Percentiles rank a stretch among this genome's conserved stretches.
These are phyloP conservation scores for Fusarium incarnatum DNA, from an alignment of 2,329 filamentous ascomycete genomes.

Conservation along the genomic window DNA sequence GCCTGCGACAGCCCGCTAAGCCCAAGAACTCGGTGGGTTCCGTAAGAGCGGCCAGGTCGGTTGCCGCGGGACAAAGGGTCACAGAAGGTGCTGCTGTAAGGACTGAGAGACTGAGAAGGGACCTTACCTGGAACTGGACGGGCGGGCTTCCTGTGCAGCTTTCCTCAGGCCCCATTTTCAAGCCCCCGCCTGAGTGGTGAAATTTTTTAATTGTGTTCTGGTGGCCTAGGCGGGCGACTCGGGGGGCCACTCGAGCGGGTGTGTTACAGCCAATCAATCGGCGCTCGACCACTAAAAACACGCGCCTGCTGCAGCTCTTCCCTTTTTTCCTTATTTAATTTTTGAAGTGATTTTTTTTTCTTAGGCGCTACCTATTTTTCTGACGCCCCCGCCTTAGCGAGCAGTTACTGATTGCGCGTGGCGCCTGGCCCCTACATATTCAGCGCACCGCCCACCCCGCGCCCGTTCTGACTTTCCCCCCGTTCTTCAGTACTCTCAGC, in stretches of 20 bases:
- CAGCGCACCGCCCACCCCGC: slow-evolving; percentile 52
- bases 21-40: background rate
- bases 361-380: slow-evolving; percentile 37
- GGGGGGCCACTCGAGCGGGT: slow-evolving; percentile 23
- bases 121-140: background rate
- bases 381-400: slow-evolving; percentile 35
- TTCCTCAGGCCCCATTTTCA: slow-evolving; percentile 34
- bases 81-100: slow-evolving; percentile 18
- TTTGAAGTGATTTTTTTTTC: slow-evolving; percentile 25
- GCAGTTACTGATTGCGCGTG: slow-evolving; percentile 51
- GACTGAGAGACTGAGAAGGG: background rate
- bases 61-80: slow-evolving; percentile 15
- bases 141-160: background rate
- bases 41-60: slow-evolving; percentile 1
- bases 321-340: slow-evolving; percentile 28
- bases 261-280: slow-evolving; percentile 27
- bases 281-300: slow-evolving; percentile 34
- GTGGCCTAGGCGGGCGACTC: slow-evolving; percentile 19
- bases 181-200: slow-evolving; percentile 33
- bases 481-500: slow-evolving; percentile 49
- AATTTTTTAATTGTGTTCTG: slow-evolving; percentile 30
- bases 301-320: slow-evolving; percentile 42
- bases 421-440: slow-evolving; percentile 52
- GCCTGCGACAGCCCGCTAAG: background rate
- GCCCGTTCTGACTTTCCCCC: slow-evolving; percentile 48